Percentiles rank a stretch among this genome's conserved stretches.
Evolutionary conservation across 768 basidiomycete species (phyloP).

Genomic region (Calocybe indica): DNA sequence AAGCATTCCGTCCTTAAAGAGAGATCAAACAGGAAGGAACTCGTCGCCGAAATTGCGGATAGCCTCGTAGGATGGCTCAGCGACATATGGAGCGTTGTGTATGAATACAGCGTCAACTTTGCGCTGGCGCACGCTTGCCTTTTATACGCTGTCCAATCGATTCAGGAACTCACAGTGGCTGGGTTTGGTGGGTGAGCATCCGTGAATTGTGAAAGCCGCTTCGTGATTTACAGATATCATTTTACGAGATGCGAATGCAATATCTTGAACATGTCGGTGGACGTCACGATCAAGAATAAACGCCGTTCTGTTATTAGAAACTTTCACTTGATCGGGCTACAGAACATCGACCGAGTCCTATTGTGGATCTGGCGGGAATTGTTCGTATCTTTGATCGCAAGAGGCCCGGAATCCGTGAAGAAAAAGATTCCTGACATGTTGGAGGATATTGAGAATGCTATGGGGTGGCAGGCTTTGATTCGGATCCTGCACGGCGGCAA

Average conservation of each 20-base stretch:
- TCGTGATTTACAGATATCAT: no score
- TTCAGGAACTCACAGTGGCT: slow-evolving; percentile 34
- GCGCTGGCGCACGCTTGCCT: slow-evolving; percentile 49
- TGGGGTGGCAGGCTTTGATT: slow-evolving; percentile 48
- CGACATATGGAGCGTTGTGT: slow-evolving; percentile 58
- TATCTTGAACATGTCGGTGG: no score
- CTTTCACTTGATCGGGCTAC: slow-evolving; percentile 42
- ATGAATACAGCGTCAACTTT: slow-evolving; percentile 51
- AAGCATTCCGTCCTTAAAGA: slow-evolving; percentile 50
- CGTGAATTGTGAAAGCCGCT: neutral
- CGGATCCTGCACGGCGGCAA: slow-evolving; percentile 50
- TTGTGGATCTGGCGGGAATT: slow-evolving; percentile 72
- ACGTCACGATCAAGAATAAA: slow-evolving; percentile 29
- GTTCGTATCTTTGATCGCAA: slow-evolving; percentile 48
- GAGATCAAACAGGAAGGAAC: slow-evolving; percentile 46
- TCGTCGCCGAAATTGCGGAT: slow-evolving; percentile 50
- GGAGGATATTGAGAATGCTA: slow-evolving; percentile 44
- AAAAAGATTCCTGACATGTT: slow-evolving; percentile 45
- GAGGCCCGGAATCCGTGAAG: slow-evolving; percentile 17
- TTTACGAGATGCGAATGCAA: no score
- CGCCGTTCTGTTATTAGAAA: slow-evolving; percentile 38
- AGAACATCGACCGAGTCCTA: slow-evolving; percentile 36
- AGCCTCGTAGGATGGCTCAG: slow-evolving; percentile 54
- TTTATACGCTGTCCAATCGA: slow-evolving; percentile 40
- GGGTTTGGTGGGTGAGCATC: slow-evolving; percentile 31